Percentiles rank a stretch among this genome's conserved stretches.
phyloP scores from a whole-genome alignment of 2,329 filamentous ascomycete species.

The Tolypocladium amazonense region DNA sequence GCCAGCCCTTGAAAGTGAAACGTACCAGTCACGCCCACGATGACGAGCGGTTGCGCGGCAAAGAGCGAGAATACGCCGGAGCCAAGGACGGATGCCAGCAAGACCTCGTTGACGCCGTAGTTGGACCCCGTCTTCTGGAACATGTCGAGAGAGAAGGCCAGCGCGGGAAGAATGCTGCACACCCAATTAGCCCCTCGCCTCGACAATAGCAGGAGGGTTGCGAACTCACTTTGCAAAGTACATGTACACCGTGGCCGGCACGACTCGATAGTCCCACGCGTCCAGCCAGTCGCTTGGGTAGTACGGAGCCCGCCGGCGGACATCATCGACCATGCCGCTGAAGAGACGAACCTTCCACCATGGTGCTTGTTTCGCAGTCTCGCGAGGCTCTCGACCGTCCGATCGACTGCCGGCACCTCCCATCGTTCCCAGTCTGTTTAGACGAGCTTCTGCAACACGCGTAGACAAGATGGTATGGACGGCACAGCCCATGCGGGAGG shows the following conservation, averaged over 20 bases:
- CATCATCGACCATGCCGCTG: constrained; percentile 69
- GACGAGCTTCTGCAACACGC: not conserved
- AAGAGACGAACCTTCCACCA: constrained; percentile 74
- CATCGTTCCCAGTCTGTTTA: not conserved
- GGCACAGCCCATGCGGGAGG: not conserved
- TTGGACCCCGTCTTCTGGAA: constrained; percentile 76
- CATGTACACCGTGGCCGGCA: constrained; percentile 85
- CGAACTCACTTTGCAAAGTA: constrained; percentile 76
- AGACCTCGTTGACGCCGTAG: constrained; percentile 83
- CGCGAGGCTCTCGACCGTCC: not conserved
- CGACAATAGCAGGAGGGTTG: not conserved
- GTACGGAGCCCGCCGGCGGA: constrained; percentile 63
- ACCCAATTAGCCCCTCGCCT: not conserved
- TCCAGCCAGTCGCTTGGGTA: constrained; percentile 78
- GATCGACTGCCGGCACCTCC: not conserved
- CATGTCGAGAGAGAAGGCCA: constrained; percentile 90
- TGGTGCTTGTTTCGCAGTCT: constrained; percentile 2
- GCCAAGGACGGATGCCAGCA: constrained; percentile 76
- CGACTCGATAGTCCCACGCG: constrained; percentile 82
- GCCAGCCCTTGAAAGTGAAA: not conserved
- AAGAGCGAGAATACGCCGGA: constrained; percentile 71
- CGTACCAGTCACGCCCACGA: constrained; percentile 74
- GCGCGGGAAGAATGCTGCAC: constrained; percentile 67
- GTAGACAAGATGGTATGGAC: not conserved
- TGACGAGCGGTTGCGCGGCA: constrained; percentile 76